phyloP scores from a whole-genome alignment of 169 alveolate species.

The Eimeria zaria region DNA sequence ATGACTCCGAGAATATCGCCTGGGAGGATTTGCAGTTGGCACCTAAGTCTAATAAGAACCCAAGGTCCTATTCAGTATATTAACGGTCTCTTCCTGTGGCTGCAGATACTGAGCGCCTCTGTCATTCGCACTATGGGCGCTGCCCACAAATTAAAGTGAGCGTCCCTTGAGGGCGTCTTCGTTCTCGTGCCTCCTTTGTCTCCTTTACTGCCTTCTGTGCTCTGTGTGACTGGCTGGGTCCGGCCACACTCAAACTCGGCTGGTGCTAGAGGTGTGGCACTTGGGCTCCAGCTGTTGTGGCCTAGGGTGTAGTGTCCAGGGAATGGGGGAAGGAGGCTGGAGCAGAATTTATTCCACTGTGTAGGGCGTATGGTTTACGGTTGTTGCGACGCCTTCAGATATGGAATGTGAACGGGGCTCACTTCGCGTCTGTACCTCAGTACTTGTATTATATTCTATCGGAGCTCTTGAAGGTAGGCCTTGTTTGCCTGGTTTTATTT shows the following conservation, averaged over 20 bases:
- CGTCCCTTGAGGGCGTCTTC: neutral
- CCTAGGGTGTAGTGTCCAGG: neutral
- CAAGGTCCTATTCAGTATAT: neutral
- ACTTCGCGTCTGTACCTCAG: conserved; percentile 78
- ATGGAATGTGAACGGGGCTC: conserved; percentile 38
- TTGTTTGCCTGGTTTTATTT: neutral
- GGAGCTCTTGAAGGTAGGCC: conserved; percentile 78
- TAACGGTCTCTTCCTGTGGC: neutral
- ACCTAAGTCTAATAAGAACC: too few relatives aligned
- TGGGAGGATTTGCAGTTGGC: too few relatives aligned
- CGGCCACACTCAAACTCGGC: too few relatives aligned
- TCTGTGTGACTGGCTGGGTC: neutral
- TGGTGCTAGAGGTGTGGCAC: too few relatives aligned
- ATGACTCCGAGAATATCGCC: too few relatives aligned
- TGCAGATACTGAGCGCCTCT: conserved; percentile 73
- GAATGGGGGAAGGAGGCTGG: neutral
- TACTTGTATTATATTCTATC: conserved; percentile 80
- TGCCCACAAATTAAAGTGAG: conserved; percentile 70
- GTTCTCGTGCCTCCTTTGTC: neutral
- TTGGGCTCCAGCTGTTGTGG: too few relatives aligned
- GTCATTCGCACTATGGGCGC: conserved; percentile 78
- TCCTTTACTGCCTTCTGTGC: neutral
- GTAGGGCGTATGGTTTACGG: neutral
- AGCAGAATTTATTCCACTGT: neutral
- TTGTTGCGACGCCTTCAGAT: conserved; percentile 33